Evolutionary conservation across 768 basidiomycete species (phyloP).

Genomic region (Tricholoma terreum): DNA sequence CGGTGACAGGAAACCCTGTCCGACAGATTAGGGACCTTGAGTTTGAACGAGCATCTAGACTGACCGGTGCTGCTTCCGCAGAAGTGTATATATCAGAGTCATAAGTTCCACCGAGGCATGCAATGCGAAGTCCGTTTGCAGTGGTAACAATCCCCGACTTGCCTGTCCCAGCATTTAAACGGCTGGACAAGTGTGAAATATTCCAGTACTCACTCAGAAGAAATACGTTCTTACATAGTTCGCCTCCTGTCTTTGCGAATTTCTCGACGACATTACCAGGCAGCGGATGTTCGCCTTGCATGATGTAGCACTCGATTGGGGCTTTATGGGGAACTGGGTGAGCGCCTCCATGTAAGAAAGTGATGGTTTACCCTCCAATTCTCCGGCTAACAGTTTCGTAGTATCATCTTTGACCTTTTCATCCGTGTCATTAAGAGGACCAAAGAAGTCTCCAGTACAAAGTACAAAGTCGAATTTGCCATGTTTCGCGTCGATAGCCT

Average conservation of each 20-base stretch:
- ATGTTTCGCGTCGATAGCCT: constrained; percentile 83
- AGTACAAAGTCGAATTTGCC: constrained; percentile 87
- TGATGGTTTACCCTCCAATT: constrained; percentile 53
- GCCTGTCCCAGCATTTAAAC: constrained; percentile 39
- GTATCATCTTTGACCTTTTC: constrained; percentile 47
- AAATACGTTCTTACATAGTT: constrained; percentile 80
- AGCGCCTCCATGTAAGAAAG: not conserved
- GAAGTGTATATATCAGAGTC: constrained; percentile 56
- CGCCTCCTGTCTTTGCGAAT: constrained; percentile 72
- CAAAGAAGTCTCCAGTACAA: constrained; percentile 86
- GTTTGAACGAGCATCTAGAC: constrained; percentile 19
- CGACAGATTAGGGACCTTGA: constrained; percentile 4
- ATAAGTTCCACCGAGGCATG: constrained; percentile 79
- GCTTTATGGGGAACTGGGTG: constrained; percentile 40
- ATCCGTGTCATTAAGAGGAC: constrained; percentile 38
- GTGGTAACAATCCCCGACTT: constrained; percentile 83
- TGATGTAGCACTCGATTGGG: constrained; percentile 89
- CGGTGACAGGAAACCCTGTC: constrained; percentile 72
- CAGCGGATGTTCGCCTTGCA: constrained; percentile 78
- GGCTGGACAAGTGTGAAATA: not conserved
- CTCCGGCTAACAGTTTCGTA: constrained; percentile 59
- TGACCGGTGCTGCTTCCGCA: constrained; percentile 62
- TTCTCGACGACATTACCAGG: constrained; percentile 72
- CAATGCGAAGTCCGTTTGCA: constrained; percentile 77
- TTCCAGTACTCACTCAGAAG: constrained; percentile 66